Base-by-base conservation (phyloP, 225 moss, liverwort and hornwort genomes). In the Thuidium tamariscinum region DNA sequence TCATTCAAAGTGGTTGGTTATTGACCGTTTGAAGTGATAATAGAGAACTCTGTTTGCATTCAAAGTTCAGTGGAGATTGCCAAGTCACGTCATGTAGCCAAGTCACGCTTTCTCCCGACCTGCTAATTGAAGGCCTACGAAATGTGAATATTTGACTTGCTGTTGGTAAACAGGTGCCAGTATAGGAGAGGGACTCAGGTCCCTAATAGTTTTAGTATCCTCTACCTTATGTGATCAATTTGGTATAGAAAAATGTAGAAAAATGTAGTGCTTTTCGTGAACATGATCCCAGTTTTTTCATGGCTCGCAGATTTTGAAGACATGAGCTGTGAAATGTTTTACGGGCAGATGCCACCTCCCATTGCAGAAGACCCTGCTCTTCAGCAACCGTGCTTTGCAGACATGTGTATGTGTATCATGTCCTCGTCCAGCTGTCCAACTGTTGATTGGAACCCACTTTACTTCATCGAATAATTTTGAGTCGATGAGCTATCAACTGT, bases 261-360 rank as follows among this genome's bases (percentile, higher is more conserved):
- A 49, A 49, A 19, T 55, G 34, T 44, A 85, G 5, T 61, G 26
- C 32, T 68, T 52, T 32, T 52, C 15, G 9, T 41, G 75, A 69
- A 41, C 48, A 75, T 70, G 55, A 82, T 51, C 42, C 30, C 30
- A 77, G 25, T n/a, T 73, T 64, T 30, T 9, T 8, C 13, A 69
- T 75, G 44, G 36, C 26, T 51, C 87, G 89, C 87, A 93, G 93
- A 94, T 92, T 94, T 93, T 87, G 94, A 94, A 85, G 93, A 94
- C 55, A 91, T 98, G 88, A 98, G 98, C 39, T 98, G 98, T 78
- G 94, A 93, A 84, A 98, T 98, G 98, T 93, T 96, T 80, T 98
- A 95, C 85, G 97, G 98, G 54, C 95, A 96, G 81, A 86, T 61
- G 41, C 95, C 98, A 26, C 93, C 90, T 54, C 94, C 93, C 44